Percentiles rank a stretch among this genome's conserved stretches.
Conservation (phyloP, 108 stramenopile species). For the Schizochytrium sp. region DNA sequence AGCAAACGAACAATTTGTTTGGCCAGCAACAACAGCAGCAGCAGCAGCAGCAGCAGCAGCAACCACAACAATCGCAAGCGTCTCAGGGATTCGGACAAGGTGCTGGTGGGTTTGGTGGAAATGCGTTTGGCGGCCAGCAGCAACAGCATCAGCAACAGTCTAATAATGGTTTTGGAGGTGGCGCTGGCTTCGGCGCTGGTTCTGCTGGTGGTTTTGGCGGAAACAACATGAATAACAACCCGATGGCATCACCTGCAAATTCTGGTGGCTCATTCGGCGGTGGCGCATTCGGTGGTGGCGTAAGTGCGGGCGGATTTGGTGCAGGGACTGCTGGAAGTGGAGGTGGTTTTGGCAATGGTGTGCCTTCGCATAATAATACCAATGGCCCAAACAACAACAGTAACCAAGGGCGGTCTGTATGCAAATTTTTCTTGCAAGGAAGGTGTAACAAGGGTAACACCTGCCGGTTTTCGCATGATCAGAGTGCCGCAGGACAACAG, state of each 20-base stretch:
- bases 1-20: background rate
- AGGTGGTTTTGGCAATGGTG: too few species aligned
- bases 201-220: background rate
- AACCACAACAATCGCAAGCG: background rate
- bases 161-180: background rate
- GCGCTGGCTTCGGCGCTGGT: background rate
- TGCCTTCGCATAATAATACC: background rate
- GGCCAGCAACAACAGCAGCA: background rate
- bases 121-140: background rate
- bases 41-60: background rate
- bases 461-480: slow-evolving; percentile 19
- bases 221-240: background rate
- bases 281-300: background rate
- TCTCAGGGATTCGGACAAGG: too few species aligned
- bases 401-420: background rate
- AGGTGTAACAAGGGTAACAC: background rate
- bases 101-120: background rate
- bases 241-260: background rate
- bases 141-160: background rate
- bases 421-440: slow-evolving; percentile 45
- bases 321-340: background rate
- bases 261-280: background rate
- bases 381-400: background rate
- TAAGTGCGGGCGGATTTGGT: background rate
- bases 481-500: background rate